These are phyloP conservation scores for Posidonia australis DNA, from an alignment of 106 monocot genomes.

Conservation along the genomic window DNA sequence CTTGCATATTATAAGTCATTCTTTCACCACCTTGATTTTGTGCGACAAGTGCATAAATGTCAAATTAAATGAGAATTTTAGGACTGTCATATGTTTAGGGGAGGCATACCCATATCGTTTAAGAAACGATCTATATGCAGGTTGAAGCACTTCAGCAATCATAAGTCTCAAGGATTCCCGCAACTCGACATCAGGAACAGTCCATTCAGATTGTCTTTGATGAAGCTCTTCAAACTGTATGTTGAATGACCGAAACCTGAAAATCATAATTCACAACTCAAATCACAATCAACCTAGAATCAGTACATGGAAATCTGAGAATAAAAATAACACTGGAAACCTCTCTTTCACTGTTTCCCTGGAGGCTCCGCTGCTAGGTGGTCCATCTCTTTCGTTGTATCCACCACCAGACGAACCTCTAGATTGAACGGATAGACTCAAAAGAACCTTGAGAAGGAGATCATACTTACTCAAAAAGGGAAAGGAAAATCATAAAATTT, in stretches of 20 bases:
- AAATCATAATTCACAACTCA: background rate
- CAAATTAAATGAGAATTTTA: background rate
- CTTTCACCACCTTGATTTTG: too few relatives aligned
- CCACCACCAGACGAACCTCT: background rate
- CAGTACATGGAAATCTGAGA: background rate
- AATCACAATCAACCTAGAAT: background rate
- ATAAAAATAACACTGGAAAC: conserved; percentile 4
- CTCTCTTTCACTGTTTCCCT: conserved; percentile 54
- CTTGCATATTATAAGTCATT: too few relatives aligned
- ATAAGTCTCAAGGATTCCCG: conserved; percentile 52
- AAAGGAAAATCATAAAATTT: background rate
- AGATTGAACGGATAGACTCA: conserved; percentile 2
- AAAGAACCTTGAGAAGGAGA: conserved; percentile 7
- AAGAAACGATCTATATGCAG: conserved; percentile 55
- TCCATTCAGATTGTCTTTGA: conserved; percentile 65
- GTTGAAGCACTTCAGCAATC: conserved; percentile 53
- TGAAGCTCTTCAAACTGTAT: conserved; percentile 69
- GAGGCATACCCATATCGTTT: conserved; percentile 53
- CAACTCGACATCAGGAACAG: conserved; percentile 55
- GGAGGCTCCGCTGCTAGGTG: conserved; percentile 40
- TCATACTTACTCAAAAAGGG: background rate
- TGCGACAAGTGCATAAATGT: too few relatives aligned
- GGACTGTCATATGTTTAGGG: background rate
- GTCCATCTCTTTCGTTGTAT: background rate
- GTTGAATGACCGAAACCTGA: conserved; percentile 66